These are phyloP conservation scores for Gaeumannomyces sp. DNA, from an alignment of 2,329 filamentous ascomycete species.

Conservation along the genomic window DNA sequence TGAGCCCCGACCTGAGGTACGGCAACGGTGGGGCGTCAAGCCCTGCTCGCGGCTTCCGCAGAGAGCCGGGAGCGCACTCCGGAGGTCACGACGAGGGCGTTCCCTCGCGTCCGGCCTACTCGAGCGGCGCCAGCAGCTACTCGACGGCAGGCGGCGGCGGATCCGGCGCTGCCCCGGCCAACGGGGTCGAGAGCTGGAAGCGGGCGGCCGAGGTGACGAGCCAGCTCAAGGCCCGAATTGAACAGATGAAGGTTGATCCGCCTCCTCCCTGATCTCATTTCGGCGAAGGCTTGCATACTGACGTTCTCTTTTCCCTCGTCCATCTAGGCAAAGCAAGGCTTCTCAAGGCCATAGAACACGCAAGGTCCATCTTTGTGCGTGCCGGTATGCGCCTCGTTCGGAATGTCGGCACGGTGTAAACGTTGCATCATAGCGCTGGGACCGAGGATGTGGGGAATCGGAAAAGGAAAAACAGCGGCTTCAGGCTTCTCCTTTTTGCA, in stretches of 20 bases:
- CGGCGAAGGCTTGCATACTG: neutral
- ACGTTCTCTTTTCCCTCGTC: neutral
- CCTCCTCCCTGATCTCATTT: neutral
- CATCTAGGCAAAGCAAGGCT: slow-evolving; percentile 3
- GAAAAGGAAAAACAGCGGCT: neutral
- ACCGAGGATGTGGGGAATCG: neutral
- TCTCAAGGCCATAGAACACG: neutral
- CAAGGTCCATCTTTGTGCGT: neutral
- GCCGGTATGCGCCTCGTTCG: neutral
- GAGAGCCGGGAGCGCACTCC: slow-evolving; percentile 17
- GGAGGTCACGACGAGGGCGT: slow-evolving; percentile 22
- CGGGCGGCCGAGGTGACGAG: slow-evolving; percentile 95
- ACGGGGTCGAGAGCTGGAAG: slow-evolving; percentile 88
- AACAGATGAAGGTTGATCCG: slow-evolving; percentile 80
- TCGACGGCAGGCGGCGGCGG: slow-evolving; percentile 14
- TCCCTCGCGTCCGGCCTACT: slow-evolving; percentile 18
- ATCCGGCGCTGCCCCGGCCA: slow-evolving; percentile 26
- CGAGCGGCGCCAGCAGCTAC: slow-evolving; percentile 13
- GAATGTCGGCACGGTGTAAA: neutral
- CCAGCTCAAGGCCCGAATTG: slow-evolving; percentile 93
- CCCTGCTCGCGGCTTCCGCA: slow-evolving; percentile 50
- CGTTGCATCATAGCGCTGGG: neutral
- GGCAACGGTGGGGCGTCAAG: slow-evolving; percentile 44
- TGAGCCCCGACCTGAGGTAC: slow-evolving; percentile 50
- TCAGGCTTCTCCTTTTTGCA: neutral